These are phyloP conservation scores for Solanum hybrid DNA, from an alignment of 305 asterid genomes.

Conservation along the genomic window DNA sequence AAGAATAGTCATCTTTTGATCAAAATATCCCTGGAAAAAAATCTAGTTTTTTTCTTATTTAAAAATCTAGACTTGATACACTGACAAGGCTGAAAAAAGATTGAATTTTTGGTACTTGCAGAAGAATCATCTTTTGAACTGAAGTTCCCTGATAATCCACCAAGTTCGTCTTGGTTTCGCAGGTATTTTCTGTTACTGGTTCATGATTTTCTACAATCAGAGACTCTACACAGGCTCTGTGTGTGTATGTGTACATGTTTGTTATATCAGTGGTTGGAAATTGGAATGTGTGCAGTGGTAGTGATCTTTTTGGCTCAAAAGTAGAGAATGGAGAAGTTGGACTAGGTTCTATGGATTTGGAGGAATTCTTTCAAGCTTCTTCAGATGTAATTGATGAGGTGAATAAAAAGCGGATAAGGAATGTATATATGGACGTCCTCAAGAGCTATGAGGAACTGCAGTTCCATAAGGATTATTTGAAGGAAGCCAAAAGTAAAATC, in stretches of 20 bases:
- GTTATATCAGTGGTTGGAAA: background rate
- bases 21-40: conserved; percentile 10
- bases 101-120: background rate
- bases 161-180: conserved; percentile 4
- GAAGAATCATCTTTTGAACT: conserved; percentile 13
- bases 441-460: conserved; percentile 37
- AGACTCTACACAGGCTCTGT: background rate
- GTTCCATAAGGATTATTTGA: conserved; percentile 22
- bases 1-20: conserved; percentile 11
- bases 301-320: conserved; percentile 6
- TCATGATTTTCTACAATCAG: background rate
- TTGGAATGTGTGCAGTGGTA: conserved; percentile 24
- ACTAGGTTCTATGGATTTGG: conserved; percentile 7
- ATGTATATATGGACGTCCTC: conserved; percentile 31
- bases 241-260: background rate
- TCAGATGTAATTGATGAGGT: conserved; percentile 13
- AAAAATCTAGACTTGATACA: background rate
- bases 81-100: background rate
- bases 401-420: conserved; percentile 29
- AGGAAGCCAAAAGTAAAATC: conserved; percentile 32
- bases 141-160: conserved; percentile 11
- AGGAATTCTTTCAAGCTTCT: conserved; percentile 12
- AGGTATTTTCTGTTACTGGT: conserved; percentile 17
- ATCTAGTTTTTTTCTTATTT: background rate
- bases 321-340: conserved; percentile 11